Percentiles rank a stretch among this genome's conserved stretches.
Conservation (phyloP, 192 early-diverging fungal genomes). For the Jimgerdemannia flammicorona region DNA sequence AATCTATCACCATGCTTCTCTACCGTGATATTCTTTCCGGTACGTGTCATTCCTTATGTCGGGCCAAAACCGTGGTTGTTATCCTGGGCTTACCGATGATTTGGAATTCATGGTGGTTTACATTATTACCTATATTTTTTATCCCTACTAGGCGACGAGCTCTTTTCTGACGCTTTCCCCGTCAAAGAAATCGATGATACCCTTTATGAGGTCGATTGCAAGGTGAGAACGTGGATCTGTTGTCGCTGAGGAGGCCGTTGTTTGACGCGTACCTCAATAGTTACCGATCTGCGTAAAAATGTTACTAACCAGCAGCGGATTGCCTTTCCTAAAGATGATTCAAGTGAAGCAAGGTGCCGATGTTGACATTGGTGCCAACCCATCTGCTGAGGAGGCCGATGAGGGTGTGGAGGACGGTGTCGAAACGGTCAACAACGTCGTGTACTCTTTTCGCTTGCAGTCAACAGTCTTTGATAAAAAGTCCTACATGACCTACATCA, state of each 20-base stretch:
- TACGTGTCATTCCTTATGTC: too few species aligned
- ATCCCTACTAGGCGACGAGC: constrained; percentile 67
- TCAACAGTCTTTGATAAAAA: constrained; percentile 87
- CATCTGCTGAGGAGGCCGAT: constrained; percentile 80
- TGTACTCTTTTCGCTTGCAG: constrained; percentile 74
- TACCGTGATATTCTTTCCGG: too few species aligned
- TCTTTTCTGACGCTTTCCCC: constrained; percentile 86
- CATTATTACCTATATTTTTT: too few species aligned
- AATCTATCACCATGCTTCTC: too few species aligned
- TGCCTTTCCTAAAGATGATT: constrained; percentile 45
- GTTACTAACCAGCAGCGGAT: neutral
- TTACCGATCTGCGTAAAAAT: constrained; percentile 2
- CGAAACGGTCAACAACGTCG: constrained; percentile 79
- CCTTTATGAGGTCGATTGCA: constrained; percentile 76
- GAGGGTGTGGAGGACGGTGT: constrained; percentile 61
- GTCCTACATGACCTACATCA: constrained; percentile 85
- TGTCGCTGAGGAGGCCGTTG: neutral
- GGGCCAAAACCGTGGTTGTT: too few species aligned
- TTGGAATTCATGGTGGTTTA: too few species aligned
- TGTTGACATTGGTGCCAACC: constrained; percentile 90
- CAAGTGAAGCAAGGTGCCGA: constrained; percentile 55
- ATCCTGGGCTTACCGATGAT: too few species aligned
- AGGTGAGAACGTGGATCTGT: constrained; percentile 30
- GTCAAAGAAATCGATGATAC: constrained; percentile 61
- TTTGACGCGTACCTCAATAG: neutral